Percentiles rank a stretch among this genome's conserved stretches.
These are phyloP conservation scores for Candida sp. DNA, from an alignment of 1,139 yeast species.

Conservation along the genomic window DNA sequence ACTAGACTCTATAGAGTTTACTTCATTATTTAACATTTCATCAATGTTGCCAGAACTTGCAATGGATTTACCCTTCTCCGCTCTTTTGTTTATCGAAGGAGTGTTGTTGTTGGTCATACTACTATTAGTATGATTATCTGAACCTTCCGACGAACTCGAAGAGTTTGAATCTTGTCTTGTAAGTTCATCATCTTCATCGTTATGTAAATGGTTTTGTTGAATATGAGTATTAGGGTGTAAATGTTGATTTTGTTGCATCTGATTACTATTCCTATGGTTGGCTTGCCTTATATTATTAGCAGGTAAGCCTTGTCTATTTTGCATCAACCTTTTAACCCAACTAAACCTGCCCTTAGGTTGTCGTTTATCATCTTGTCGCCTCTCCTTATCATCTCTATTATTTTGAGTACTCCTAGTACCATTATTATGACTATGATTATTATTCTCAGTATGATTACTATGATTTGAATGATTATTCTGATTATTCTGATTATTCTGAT, in stretches of 20 bases:
- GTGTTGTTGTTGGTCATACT: not conserved
- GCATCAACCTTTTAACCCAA: constrained; percentile 47
- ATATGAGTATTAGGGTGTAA: not conserved
- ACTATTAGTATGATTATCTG: not conserved
- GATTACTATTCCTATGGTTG: not conserved
- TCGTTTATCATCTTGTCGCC: constrained; percentile 13
- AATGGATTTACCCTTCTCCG: not conserved
- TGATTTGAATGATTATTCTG: not conserved
- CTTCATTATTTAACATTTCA: not conserved
- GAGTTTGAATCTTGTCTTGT: not conserved
- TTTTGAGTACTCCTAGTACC: not conserved
- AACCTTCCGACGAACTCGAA: not conserved
- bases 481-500: too few species aligned
- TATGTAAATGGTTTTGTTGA: not conserved
- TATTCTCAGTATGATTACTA: not conserved
- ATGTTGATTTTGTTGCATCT: not conserved
- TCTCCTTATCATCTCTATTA: not conserved
- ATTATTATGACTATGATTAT: not conserved
- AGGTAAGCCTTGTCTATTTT: constrained; percentile 18
- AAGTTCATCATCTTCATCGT: not conserved
- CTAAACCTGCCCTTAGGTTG: constrained; percentile 35
- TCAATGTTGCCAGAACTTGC: not conserved
- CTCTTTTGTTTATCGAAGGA: not conserved
- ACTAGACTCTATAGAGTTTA: constrained; percentile 5
- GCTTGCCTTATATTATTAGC: not conserved